Evolutionary conservation across 2,329 filamentous ascomycete species (phyloP).

Genomic region (Plectosphaerella plurivora): DNA sequence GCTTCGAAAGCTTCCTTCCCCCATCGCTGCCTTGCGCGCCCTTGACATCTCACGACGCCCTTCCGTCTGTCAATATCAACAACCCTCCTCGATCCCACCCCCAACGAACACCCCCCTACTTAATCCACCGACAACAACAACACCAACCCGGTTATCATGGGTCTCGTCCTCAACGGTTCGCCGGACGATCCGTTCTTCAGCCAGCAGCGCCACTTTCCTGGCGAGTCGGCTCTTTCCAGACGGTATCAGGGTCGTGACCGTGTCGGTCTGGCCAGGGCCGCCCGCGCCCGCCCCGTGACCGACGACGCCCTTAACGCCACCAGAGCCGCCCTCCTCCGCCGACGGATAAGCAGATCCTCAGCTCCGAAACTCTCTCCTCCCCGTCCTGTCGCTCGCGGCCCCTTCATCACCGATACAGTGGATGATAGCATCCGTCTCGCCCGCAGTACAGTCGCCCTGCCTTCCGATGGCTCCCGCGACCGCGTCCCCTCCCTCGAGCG

Average conservation of each 20-base stretch:
- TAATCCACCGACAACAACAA: neutral
- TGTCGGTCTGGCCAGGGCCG: neutral
- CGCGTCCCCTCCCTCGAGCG: conserved; percentile 35
- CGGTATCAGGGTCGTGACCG: neutral
- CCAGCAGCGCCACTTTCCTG: neutral
- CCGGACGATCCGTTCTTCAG: neutral
- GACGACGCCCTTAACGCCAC: neutral
- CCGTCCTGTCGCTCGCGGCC: neutral
- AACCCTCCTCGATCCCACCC: neutral
- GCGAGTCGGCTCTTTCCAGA: neutral
- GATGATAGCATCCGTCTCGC: conserved; percentile 30
- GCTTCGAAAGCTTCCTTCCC: neutral
- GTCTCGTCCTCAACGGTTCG: conserved; percentile 7
- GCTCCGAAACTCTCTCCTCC: neutral
- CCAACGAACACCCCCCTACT: neutral
- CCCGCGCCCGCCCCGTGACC: neutral
- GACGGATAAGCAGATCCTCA: neutral
- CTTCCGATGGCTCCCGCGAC: conserved; percentile 27
- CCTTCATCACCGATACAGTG: neutral
- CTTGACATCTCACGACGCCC: neutral
- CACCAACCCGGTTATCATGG: conserved; percentile 4
- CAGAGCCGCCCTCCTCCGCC: neutral
- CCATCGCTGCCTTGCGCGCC: neutral
- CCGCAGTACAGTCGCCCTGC: conserved; percentile 26
- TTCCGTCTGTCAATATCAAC: neutral